Evolutionary conservation across 495 filamentous ascomycete species (phyloP).

Genomic region (Penicillium paradoxum): DNA sequence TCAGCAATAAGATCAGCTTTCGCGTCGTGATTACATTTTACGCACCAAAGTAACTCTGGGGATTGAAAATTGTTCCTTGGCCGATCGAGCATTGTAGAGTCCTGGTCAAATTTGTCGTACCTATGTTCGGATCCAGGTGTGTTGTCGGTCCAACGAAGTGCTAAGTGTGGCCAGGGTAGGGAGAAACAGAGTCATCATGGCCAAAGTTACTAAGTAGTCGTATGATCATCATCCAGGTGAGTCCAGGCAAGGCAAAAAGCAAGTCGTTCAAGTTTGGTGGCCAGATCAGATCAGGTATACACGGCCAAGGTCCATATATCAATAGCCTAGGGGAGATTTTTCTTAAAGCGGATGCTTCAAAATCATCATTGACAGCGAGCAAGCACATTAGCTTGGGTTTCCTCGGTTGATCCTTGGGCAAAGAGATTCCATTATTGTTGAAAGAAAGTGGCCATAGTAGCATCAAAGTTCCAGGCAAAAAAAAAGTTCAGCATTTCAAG

Average conservation of each 20-base stretch:
- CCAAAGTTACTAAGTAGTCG: conserved; percentile 10
- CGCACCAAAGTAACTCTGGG: conserved; percentile 14
- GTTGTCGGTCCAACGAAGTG: conserved; percentile 6
- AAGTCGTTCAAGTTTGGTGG: neutral
- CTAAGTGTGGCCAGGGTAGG: neutral
- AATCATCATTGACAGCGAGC: conserved; percentile 11
- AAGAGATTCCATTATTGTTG: conserved; percentile 9
- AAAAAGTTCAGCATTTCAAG: conserved; percentile 9
- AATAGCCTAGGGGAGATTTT: conserved; percentile 12
- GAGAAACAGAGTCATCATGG: neutral
- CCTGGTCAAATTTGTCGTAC: neutral
- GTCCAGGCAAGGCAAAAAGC: conserved; percentile 4
- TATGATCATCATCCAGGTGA: conserved; percentile 8
- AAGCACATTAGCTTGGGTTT: conserved; percentile 18
- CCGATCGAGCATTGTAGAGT: neutral
- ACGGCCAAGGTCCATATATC: conserved; percentile 13
- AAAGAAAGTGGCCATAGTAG: conserved; percentile 10
- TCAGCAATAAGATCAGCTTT: conserved; percentile 10
- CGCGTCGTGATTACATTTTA: neutral
- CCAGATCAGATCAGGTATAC: conserved; percentile 4
- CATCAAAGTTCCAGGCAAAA: conserved; percentile 13
- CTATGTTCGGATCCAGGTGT: conserved; percentile 2
- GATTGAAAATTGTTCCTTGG: conserved; percentile 7
- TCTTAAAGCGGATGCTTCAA: conserved; percentile 15
- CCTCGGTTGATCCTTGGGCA: conserved; percentile 6